Conservation (phyloP, 192 early-diverging fungal genomes). For the Umbelopsis ramanniana region DNA sequence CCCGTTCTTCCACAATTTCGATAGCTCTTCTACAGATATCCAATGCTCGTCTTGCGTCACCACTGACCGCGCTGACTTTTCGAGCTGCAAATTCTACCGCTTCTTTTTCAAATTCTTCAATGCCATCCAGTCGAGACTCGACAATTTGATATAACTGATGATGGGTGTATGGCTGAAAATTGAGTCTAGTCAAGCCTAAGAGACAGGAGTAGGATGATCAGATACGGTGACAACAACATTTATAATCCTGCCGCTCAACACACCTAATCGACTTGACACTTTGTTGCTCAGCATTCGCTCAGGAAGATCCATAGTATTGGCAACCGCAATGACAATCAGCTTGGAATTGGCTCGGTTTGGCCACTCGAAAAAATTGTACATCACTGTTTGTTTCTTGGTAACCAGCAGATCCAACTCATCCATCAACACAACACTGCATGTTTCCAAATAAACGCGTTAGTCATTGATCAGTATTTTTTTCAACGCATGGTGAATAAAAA, state of each 20-base stretch:
- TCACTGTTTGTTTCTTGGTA: constrained; percentile 87
- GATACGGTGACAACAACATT: not conserved
- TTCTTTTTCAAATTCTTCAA: constrained; percentile 72
- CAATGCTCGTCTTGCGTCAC: constrained; percentile 93
- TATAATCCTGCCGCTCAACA: not conserved
- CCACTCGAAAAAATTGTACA: constrained; percentile 99
- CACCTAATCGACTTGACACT: constrained; percentile 89
- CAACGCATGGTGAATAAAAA: constrained; percentile 26
- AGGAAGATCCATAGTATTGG: constrained; percentile 98
- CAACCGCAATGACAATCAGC: constrained; percentile 93
- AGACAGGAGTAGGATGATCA: not conserved
- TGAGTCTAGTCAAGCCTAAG: constrained; percentile 82
- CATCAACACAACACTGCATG: constrained; percentile 84
- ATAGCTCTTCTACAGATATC: constrained; percentile 90
- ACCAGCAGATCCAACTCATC: constrained; percentile 97
- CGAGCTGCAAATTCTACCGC: constrained; percentile 94
- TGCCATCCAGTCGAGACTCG: constrained; percentile 75
- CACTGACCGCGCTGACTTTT: constrained; percentile 94
- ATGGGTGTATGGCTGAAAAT: constrained; percentile 92
- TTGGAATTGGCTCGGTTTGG: constrained; percentile 81
- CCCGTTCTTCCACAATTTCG: constrained; percentile 65
- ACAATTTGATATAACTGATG: constrained; percentile 88
- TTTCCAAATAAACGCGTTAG: not conserved
- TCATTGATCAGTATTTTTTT: constrained; percentile 14
- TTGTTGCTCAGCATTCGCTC: constrained; percentile 90